Conservation (phyloP, 2,329 filamentous ascomycete species). For the Calonectria pteridis region DNA sequence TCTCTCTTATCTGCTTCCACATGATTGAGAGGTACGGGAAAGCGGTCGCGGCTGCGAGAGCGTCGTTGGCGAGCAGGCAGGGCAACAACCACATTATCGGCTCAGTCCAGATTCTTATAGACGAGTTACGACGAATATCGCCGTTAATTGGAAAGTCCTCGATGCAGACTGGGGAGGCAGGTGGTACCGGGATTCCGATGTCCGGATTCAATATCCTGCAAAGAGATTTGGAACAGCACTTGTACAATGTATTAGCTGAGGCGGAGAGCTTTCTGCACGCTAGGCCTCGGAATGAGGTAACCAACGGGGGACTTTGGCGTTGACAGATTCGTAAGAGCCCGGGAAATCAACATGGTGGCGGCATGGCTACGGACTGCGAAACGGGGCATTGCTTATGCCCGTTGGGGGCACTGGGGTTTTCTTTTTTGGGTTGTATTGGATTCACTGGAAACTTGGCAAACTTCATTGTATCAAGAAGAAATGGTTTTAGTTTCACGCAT, state of each 20-base stretch:
- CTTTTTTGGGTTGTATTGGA: no score
- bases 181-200: not conserved
- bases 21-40: not conserved
- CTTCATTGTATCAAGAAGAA: no score
- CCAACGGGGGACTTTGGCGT: not conserved
- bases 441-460: no score
- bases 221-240: not conserved
- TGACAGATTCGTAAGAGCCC: not conserved
- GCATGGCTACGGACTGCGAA: no score
- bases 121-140: not conserved
- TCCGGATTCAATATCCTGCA: not conserved
- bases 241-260: not conserved
- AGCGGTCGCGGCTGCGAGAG: not conserved
- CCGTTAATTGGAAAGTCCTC: not conserved
- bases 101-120: not conserved
- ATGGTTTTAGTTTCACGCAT: no score
- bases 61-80: not conserved
- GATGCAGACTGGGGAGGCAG: not conserved
- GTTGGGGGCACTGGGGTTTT: no score
- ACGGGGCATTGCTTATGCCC: no score
- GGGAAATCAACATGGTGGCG: not conserved
- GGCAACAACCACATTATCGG: not conserved
- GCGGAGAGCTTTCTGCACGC: not conserved
- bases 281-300: not conserved
- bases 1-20: not conserved